Conservation (phyloP, 1,284 basidiomycete genomes). For the Ustilago xerochloae region DNA sequence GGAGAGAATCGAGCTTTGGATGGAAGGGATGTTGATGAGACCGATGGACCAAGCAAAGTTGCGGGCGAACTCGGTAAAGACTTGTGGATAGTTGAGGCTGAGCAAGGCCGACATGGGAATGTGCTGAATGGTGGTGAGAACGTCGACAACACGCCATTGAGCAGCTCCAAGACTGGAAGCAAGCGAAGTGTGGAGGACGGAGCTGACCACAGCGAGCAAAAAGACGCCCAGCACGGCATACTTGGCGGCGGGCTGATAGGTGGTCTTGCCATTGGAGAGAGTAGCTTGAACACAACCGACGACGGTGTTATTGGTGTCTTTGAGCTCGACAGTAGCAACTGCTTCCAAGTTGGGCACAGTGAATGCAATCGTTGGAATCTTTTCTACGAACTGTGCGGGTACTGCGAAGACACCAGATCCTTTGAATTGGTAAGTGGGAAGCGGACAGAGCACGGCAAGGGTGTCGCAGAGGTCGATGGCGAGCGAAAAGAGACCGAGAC, state of each 20-base stretch:
- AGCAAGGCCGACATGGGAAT: constrained; percentile 82
- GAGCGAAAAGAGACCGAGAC: constrained; percentile 60
- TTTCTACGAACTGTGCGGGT: constrained; percentile 72
- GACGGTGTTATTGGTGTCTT: constrained; percentile 76
- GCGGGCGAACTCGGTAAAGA: constrained; percentile 81
- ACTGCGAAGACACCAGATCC: constrained; percentile 79
- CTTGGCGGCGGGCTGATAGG: constrained; percentile 78
- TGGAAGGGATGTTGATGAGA: constrained; percentile 76
- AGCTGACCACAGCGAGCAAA: constrained; percentile 77
- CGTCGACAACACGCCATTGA: constrained; percentile 77
- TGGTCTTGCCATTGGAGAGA: constrained; percentile 88
- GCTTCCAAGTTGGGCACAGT: constrained; percentile 91
- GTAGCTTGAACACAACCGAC: constrained; percentile 92
- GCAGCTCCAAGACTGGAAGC: constrained; percentile 68
- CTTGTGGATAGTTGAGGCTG: constrained; percentile 84
- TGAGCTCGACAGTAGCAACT: constrained; percentile 82
- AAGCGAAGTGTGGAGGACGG: constrained; percentile 75
- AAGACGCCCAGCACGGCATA: constrained; percentile 81
- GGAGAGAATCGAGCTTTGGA: constrained; percentile 82
- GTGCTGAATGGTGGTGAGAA: constrained; percentile 83
- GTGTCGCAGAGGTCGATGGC: constrained; percentile 62
- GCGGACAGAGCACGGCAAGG: constrained; percentile 60
- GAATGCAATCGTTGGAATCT: constrained; percentile 84
- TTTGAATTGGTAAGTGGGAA: constrained; percentile 66
- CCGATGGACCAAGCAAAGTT: constrained; percentile 92